phyloP scores from a whole-genome alignment of 768 basidiomycete genomes.

The Pleurotus eryngii region DNA sequence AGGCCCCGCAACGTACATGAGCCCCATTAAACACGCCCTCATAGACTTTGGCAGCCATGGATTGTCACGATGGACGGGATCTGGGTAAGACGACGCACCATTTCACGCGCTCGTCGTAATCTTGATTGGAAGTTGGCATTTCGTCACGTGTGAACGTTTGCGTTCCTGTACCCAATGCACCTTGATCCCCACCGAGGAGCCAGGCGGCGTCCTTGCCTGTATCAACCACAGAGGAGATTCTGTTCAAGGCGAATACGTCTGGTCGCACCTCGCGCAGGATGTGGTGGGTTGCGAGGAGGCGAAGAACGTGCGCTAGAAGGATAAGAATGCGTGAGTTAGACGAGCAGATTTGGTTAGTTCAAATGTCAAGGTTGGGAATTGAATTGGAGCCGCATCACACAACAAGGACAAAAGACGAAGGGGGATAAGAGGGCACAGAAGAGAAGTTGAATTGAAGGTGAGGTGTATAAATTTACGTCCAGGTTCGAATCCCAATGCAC shows the following conservation, averaged over 20 bases:
- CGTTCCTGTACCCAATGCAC: neutral
- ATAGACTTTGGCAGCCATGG: too few relatives aligned
- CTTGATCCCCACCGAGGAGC: conserved; percentile 1
- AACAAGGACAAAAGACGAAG: neutral
- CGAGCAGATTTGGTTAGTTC: neutral
- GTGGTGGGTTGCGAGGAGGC: conserved; percentile 77
- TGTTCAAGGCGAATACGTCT: conserved; percentile 69
- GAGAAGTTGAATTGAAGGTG: neutral
- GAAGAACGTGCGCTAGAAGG: conserved; percentile 61
- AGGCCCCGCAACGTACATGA: too few relatives aligned
- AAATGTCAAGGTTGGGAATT: neutral
- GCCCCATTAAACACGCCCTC: too few relatives aligned
- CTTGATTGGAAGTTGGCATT: neutral
- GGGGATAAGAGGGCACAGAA: neutral
- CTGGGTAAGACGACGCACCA: too few relatives aligned
- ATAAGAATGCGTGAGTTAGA: neutral
- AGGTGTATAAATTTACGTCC: conserved; percentile 3
- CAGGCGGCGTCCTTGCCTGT: conserved; percentile 48
- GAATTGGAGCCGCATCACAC: neutral
- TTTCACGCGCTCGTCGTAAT: neutral
- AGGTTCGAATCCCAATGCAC: neutral
- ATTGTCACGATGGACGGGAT: too few relatives aligned
- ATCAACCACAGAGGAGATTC: conserved; percentile 67
- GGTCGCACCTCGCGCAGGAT: conserved; percentile 67
- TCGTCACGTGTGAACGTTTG: neutral